Base-by-base conservation (phyloP, 2,329 filamentous ascomycete species). In the Lecanosticta acicola region DNA sequence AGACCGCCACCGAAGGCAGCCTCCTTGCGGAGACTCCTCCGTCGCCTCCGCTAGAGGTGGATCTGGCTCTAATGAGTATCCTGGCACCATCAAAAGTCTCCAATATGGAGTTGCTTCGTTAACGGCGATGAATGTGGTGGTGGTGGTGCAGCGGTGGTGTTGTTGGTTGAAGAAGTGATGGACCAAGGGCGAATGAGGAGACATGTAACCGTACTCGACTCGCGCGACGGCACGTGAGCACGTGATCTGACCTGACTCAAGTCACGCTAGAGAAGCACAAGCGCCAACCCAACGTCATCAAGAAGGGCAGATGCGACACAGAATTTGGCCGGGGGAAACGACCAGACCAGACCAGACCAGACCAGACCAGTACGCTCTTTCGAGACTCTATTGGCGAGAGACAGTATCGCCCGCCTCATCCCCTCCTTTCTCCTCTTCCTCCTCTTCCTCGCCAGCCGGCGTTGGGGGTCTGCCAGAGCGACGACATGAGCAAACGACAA, bases 401-500 rank as follows among this genome's bases (percentile, higher is more conserved):
- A 7, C 24, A 29, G 24, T 11, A 39, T 16, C 20, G 3, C 17
- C 26, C 29, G 16, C 21, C 29, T 34, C 21, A 14, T 29, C 24
- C 24, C 11, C 11, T 29, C 11, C 24, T 29, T 29, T 29, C 24
- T 29, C 24, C 20, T 42, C 29, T 20, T 34, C 32, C 34, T n/a
- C 41, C 13, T 16, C n/a, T n/a, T n/a, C n/a, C n/a, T n/a, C n/a
- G 9, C 14, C 17, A 37, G 35, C 16, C 19, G 9, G 29, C 29
- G 29, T n/a, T 7, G 10, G 21, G 9, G 9, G 4, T 9, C 19
- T 16, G 16, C 19, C 19, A n/a, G n/a, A n/a, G n/a, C n/a, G n/a
- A n/a, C 46, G 45, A 19, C 40, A 80, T 78, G 76, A 80, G 76
- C 64, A 82, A 78, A 68, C 79, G 77, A 47, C 56, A 65, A 61